phyloP scores from a whole-genome alignment of 192 early-diverging fungal genomes.

The Entomortierella beljakovae region DNA sequence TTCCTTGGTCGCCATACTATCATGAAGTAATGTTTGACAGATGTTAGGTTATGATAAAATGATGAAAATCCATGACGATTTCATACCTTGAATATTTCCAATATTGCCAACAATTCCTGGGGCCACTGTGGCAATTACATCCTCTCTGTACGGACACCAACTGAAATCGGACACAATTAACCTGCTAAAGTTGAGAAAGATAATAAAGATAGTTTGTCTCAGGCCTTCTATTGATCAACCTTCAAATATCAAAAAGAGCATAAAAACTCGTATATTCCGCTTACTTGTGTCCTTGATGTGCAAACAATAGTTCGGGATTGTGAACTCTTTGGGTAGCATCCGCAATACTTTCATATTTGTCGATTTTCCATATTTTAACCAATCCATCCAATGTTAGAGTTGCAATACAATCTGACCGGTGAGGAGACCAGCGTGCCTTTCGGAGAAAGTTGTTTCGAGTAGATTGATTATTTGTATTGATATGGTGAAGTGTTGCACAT shows the following conservation, averaged over 20 bases:
- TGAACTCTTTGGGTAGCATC: neutral
- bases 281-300: slow-evolving; percentile 21
- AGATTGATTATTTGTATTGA: too few species aligned
- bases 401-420: slow-evolving; percentile 16
- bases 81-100: slow-evolving; percentile 41
- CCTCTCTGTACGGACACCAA: slow-evolving; percentile 38
- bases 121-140: slow-evolving; percentile 26
- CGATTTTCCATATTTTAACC: slow-evolving; percentile 32
- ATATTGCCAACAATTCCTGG: slow-evolving; percentile 3
- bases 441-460: neutral
- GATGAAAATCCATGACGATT: neutral
- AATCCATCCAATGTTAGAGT: slow-evolving; percentile 5
- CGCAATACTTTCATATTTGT: slow-evolving; percentile 16
- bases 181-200: neutral
- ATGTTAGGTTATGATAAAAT: neutral
- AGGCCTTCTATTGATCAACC: neutral
- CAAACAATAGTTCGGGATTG: slow-evolving; percentile 9
- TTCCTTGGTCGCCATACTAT: slow-evolving; percentile 18
- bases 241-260: neutral
- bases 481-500: slow-evolving; percentile 15
- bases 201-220: neutral
- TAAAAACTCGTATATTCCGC: neutral
- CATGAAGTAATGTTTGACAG: neutral
- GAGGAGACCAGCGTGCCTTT: slow-evolving; percentile 38
- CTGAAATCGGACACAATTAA: slow-evolving; percentile 24